Percentiles rank a stretch among this genome's conserved stretches.
Conservation (phyloP, 2,329 filamentous ascomycete species). For the Exserohilum turcica region DNA sequence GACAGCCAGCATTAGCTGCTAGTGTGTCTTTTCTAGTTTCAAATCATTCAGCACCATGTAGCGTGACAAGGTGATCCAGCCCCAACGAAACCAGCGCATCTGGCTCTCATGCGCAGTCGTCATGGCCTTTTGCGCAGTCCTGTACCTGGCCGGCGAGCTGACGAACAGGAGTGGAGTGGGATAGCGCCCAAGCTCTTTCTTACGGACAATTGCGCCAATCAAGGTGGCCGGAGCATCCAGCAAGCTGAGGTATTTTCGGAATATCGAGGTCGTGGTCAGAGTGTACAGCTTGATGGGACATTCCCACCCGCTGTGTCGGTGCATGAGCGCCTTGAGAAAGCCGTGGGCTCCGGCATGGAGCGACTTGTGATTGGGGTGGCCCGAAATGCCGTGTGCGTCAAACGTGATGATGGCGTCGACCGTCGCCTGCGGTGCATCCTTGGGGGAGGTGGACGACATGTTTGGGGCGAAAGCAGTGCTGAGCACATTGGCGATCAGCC, state of each 20-base stretch:
- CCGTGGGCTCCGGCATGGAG: conserved; percentile 79
- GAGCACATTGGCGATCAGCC: conserved; percentile 72
- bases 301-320: conserved; percentile 66
- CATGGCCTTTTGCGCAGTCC: conserved; percentile 83
- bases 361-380: conserved; percentile 91
- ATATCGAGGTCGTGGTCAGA: conserved; percentile 71
- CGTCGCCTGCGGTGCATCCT: conserved; percentile 55
- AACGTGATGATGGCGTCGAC: conserved; percentile 92
- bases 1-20: background rate
- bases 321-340: conserved; percentile 72
- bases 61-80: conserved; percentile 86
- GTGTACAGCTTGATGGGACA: conserved; percentile 86
- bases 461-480: conserved; percentile 74
- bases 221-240: conserved; percentile 78
- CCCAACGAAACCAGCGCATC: conserved; percentile 98
- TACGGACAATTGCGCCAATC: conserved; percentile 56
- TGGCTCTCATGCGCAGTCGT: conserved; percentile 87
- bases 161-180: conserved; percentile 70
- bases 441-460: conserved; percentile 51
- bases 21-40: conserved; percentile 58
- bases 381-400: conserved; percentile 78
- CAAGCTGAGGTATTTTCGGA: conserved; percentile 81
- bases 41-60: conserved; percentile 98
- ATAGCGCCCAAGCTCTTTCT: conserved; percentile 59
- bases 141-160: conserved; percentile 66